phyloP scores from a whole-genome alignment of 768 basidiomycete genomes.

The Trametes gibbosa region DNA sequence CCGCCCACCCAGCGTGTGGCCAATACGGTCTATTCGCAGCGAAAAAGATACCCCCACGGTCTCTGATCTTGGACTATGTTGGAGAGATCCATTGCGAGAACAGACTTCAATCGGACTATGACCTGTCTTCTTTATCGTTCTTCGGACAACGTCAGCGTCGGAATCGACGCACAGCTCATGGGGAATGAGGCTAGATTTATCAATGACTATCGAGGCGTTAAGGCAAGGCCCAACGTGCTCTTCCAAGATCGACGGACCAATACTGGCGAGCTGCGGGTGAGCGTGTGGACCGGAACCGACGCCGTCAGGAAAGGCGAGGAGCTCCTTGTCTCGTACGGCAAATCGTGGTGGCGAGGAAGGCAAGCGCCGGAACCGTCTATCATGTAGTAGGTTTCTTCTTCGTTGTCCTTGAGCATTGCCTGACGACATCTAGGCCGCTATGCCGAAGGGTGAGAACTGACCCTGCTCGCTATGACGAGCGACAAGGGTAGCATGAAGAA shows the following conservation, averaged over 20 bases:
- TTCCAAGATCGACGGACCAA: conserved; percentile 57
- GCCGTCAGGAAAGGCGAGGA: conserved; percentile 78
- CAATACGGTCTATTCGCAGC: conserved; percentile 81
- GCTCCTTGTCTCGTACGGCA: conserved; percentile 86
- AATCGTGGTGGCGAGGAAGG: conserved; percentile 74
- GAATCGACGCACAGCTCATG: conserved; percentile 68
- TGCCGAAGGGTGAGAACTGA: too few species aligned
- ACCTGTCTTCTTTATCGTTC: conserved; percentile 75
- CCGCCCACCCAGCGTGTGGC: conserved; percentile 63
- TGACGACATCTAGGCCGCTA: too few species aligned
- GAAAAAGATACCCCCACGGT: conserved; percentile 62
- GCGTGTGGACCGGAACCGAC: conserved; percentile 62
- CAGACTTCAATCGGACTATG: conserved; percentile 77
- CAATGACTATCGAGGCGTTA: conserved; percentile 88
- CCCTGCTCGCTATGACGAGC: too few species aligned
- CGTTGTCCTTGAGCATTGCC: not conserved
- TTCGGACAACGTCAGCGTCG: conserved; percentile 57
- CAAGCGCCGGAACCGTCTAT: not conserved
- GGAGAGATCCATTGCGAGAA: conserved; percentile 84
- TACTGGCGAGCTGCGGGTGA: conserved; percentile 69
- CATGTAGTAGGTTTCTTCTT: not conserved
- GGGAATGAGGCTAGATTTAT: conserved; percentile 90
- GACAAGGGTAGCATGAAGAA: too few species aligned
- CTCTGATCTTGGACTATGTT: conserved; percentile 75
- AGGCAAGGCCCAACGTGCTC: conserved; percentile 61